Percentiles rank a stretch among this genome's conserved stretches.
phyloP scores from a whole-genome alignment of 768 basidiomycete genomes.

The Boletus tomentosulus region DNA sequence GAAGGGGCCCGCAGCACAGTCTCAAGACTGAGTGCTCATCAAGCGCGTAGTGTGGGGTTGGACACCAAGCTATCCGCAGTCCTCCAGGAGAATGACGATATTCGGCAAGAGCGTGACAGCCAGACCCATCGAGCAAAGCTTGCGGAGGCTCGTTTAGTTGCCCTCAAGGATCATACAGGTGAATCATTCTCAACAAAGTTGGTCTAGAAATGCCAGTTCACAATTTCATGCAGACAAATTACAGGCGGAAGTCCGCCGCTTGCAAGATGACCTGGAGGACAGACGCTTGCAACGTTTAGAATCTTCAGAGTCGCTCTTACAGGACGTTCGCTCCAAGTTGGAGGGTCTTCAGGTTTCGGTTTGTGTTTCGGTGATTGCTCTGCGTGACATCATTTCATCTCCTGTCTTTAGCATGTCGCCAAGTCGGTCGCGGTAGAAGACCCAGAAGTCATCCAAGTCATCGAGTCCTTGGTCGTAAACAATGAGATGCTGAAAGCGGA shows the following conservation, averaged over 20 bases:
- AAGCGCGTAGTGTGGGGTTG: conserved; percentile 67
- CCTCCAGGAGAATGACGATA: conserved; percentile 77
- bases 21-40: conserved; percentile 61
- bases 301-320: conserved; percentile 61
- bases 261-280: conserved; percentile 62
- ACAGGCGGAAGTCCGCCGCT: conserved; percentile 58
- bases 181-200: conserved; percentile 6
- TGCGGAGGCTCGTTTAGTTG: conserved; percentile 62
- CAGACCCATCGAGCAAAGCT: conserved; percentile 62
- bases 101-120: conserved; percentile 75
- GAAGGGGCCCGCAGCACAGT: conserved; percentile 68
- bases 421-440: conserved; percentile 40
- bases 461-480: conserved; percentile 83
- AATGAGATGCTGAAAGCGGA: conserved; percentile 81
- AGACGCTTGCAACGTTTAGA: conserved; percentile 58
- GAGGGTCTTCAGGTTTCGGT: conserved; percentile 60
- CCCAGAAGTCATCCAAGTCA: conserved; percentile 58
- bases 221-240: conserved; percentile 52
- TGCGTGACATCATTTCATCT: conserved; percentile 13
- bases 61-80: conserved; percentile 60
- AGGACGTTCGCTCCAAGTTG: conserved; percentile 61
- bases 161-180: conserved; percentile 69
- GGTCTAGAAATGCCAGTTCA: conserved; percentile 3
- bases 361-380: conserved; percentile 19
- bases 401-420: conserved; percentile 35